Base-by-base conservation (phyloP, 2,329 filamentous ascomycete genomes). In the Setomelanomma holmii region DNA sequence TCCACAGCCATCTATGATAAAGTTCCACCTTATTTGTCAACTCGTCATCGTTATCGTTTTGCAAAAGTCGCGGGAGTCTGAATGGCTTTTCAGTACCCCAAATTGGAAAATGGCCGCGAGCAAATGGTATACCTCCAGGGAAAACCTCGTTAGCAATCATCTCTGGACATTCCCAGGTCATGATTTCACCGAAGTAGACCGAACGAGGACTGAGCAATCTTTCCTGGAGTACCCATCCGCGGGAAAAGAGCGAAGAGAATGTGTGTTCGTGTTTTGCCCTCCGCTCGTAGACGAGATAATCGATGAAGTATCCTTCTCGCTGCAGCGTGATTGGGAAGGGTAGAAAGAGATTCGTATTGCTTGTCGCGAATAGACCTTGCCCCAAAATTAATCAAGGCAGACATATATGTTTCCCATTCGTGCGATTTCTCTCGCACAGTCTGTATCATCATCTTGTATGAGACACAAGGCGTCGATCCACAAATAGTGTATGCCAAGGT, bases 381-480 rank as follows among this genome's bases (percentile, higher is more conserved):
- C 7, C 39, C 39, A 6, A 27, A 16, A 27, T 41, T 41, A 6
- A 20, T 24, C n/a, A 12, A 27, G 5, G 39, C 17, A 20, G 12
- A 8, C 20, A 17, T 16, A 16, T 14, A 41, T n/a, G 20, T 12
- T 14, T 5, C n/a, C 51, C 45, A 53, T 53, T 2, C 35, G 45
- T 1, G 45, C 43, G 5, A 45, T 40, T 21, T 53, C 34, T 17
- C 23, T 33, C 3, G 16, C 34, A 24, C 45, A 53, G 24, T 53
- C 51, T 6, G 41, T 19, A 2, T 27, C 14, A 22, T 35, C 21
- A n/a, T 53, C 36, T 27, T 53, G 45, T 10, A 45, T 12, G 17
- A 53, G 41, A 19, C 51, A 53, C 11, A 49, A 21, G 20, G 44
- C 46, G 19, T 49, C 45, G 3, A 49, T 53, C 45, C 45, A 53